phyloP scores from a whole-genome alignment of 2,329 filamentous ascomycete species.

The Parafenestella ontariensis region DNA sequence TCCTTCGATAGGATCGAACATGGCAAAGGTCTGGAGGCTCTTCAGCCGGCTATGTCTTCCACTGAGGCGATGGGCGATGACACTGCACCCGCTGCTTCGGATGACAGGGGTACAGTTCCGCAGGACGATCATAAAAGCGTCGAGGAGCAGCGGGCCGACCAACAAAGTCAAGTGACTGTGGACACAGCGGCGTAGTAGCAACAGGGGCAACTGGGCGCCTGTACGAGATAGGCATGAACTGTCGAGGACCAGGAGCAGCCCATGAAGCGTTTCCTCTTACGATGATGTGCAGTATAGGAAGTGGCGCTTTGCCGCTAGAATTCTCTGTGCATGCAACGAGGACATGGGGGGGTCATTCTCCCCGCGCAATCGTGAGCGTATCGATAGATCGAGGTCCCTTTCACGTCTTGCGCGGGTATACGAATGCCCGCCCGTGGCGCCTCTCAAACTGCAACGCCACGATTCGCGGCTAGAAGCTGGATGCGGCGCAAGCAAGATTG shows the following conservation, averaged over 20 bases:
- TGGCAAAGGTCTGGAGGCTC: constrained; percentile 70
- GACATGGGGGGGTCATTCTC: constrained; percentile 29
- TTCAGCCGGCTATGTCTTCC: constrained; percentile 48
- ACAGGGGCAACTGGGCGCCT: constrained; percentile 34
- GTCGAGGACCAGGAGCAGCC: constrained; percentile 27
- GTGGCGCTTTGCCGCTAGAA: constrained; percentile 37
- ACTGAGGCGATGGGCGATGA: constrained; percentile 44
- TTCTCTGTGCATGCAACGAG: constrained; percentile 20
- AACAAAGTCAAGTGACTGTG: constrained; percentile 47
- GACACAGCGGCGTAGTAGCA: constrained; percentile 37
- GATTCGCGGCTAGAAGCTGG: constrained; percentile 24
- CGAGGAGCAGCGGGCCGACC: constrained; percentile 50
- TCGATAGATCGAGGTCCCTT: constrained; percentile 27
- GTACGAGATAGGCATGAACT: constrained; percentile 39
- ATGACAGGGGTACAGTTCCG: constrained; percentile 47
- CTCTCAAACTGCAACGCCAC: constrained; percentile 41
- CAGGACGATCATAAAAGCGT: constrained; percentile 46
- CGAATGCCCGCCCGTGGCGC: constrained; percentile 32
- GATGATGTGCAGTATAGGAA: constrained; percentile 44
- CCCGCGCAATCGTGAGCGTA: constrained; percentile 35
- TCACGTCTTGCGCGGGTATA: constrained; percentile 15
- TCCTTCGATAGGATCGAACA: constrained; percentile 84
- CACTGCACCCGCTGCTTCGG: constrained; percentile 41
- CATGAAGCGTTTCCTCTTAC: constrained; percentile 36
- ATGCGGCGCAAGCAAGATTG: constrained; percentile 22